Evolutionary conservation across 108 stramenopile species (phyloP).

Genomic region (Pseudonitzschia multiseries): DNA sequence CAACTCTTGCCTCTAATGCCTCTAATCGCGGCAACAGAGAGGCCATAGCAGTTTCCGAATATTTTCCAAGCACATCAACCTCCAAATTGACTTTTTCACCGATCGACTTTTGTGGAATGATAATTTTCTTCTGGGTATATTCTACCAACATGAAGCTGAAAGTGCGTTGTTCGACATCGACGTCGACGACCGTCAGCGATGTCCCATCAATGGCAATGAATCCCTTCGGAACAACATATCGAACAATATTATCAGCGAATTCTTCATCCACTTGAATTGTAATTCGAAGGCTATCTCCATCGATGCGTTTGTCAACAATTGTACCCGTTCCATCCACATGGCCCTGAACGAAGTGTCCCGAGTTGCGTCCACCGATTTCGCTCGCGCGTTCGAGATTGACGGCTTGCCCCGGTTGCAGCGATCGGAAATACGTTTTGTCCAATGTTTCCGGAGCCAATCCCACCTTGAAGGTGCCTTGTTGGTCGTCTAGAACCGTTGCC

Average conservation of each 20-base stretch:
- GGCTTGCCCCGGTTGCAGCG: slow-evolving; percentile 48
- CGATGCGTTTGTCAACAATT: slow-evolving; percentile 74
- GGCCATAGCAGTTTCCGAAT: slow-evolving; percentile 78
- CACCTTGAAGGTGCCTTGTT: slow-evolving; percentile 70
- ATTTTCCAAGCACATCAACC: slow-evolving; percentile 97
- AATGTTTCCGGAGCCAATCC: slow-evolving; percentile 95
- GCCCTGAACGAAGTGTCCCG: slow-evolving; percentile 97
- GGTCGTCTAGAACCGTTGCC: slow-evolving; percentile 71
- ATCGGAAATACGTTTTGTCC: slow-evolving; percentile 79
- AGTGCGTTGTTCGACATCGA: slow-evolving; percentile 56
- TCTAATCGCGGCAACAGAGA: slow-evolving; percentile 78
- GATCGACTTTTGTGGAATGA: slow-evolving; percentile 72
- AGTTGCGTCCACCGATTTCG: slow-evolving; percentile 92
- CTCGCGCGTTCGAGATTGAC: slow-evolving; percentile 94
- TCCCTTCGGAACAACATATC: slow-evolving; percentile 97
- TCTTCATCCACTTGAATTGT: slow-evolving; percentile 60
- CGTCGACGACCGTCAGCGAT: slow-evolving; percentile 91
- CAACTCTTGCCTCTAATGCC: slow-evolving; percentile 75
- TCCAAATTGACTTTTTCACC: slow-evolving; percentile 90
- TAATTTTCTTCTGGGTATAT: slow-evolving; percentile 95
- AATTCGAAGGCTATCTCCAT: slow-evolving; percentile 90
- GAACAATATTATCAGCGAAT: slow-evolving; percentile 47
- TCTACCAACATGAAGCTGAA: slow-evolving; percentile 99
- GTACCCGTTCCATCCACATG: slow-evolving; percentile 94
- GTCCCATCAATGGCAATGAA: slow-evolving; percentile 98